Percentiles rank a stretch among this genome's conserved stretches.
phyloP scores from a whole-genome alignment of 495 filamentous ascomycete genomes.

The Alectoria sarmentosa region DNA sequence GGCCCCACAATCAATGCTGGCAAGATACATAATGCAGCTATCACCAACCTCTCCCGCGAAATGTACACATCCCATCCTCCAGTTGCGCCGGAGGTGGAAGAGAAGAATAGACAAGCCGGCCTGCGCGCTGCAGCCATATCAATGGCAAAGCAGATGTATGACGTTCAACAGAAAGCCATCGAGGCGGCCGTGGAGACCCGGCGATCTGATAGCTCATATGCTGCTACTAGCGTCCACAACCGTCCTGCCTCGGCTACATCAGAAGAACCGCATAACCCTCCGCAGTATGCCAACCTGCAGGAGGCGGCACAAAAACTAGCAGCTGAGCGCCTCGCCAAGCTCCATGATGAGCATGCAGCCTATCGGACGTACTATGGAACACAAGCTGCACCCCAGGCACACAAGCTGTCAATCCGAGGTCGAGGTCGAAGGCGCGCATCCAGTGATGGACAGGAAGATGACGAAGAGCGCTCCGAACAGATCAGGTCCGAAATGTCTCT shows the following conservation, averaged over 20 bases:
- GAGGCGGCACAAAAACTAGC: constrained; percentile 80
- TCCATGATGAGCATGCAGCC: constrained; percentile 62
- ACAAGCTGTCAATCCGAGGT: constrained; percentile 47
- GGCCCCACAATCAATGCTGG: constrained; percentile 48
- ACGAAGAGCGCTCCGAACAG: constrained; percentile 58
- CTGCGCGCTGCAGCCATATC: constrained; percentile 74
- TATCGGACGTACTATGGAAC: constrained; percentile 72
- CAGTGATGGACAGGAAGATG: constrained; percentile 61
- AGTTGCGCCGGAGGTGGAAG: constrained; percentile 63
- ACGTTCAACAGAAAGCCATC: constrained; percentile 50
- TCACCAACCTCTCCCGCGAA: constrained; percentile 45
- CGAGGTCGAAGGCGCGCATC: constrained; percentile 56
- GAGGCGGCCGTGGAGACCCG: constrained; percentile 34
- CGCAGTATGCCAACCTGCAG: constrained; percentile 58
- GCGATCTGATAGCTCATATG: constrained; percentile 30
- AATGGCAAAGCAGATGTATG: constrained; percentile 85
- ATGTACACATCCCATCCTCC: constrained; percentile 74
- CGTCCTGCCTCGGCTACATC: constrained; percentile 35
- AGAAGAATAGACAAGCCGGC: constrained; percentile 60
- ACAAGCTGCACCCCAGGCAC: constrained; percentile 37
- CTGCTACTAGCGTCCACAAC: constrained; percentile 37
- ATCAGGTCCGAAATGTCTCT: constrained; percentile 77
- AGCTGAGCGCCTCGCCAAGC: constrained; percentile 69
- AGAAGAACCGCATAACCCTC: constrained; percentile 34
- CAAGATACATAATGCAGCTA: constrained; percentile 46